These are phyloP conservation scores for Haplographium delicatum DNA, from an alignment of 495 filamentous ascomycete species.

Conservation along the genomic window DNA sequence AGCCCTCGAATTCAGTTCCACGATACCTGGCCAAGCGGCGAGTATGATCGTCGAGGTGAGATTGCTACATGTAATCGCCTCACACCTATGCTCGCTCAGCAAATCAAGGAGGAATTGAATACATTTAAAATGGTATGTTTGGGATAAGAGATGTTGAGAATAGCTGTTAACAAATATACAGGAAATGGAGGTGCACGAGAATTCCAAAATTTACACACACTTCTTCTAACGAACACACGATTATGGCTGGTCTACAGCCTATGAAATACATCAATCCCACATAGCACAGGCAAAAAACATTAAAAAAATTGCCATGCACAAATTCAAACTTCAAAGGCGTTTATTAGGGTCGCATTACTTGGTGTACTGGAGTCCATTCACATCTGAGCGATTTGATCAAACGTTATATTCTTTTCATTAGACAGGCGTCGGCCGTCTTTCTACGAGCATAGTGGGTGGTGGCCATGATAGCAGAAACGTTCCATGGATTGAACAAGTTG, in stretches of 20 bases:
- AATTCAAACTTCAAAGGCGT: slow-evolving; percentile 33
- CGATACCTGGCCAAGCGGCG: slow-evolving; percentile 90
- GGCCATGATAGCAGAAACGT: slow-evolving; percentile 1
- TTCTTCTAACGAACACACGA: slow-evolving; percentile 68
- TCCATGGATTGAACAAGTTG: slow-evolving; percentile 14
- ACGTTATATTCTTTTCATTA: slow-evolving; percentile 27
- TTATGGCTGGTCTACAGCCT: slow-evolving; percentile 18
- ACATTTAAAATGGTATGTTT: slow-evolving; percentile 94
- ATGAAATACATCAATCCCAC: slow-evolving; percentile 20
- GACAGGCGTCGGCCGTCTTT: slow-evolving; percentile 21
- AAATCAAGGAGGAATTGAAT: slow-evolving; percentile 99
- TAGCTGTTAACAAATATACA: slow-evolving; percentile 36
- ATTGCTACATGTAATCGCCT: slow-evolving; percentile 97
- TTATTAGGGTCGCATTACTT: slow-evolving; percentile 28
- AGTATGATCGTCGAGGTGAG: slow-evolving; percentile 95
- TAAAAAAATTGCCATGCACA: slow-evolving; percentile 22
- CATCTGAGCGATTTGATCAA: slow-evolving; percentile 26
- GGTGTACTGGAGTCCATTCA: slow-evolving; percentile 27
- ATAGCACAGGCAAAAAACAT: slow-evolving; percentile 20
- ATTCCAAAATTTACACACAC: slow-evolving; percentile 98
- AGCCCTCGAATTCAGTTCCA: slow-evolving; percentile 91
- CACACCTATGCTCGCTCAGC: slow-evolving; percentile 94
- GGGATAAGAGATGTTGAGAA: background rate
- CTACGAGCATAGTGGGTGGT: slow-evolving; percentile 13
- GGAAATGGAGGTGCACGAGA: slow-evolving; percentile 99